phyloP scores from a whole-genome alignment of 306 rosid genomes.

The Rosa multiflora region DNA sequence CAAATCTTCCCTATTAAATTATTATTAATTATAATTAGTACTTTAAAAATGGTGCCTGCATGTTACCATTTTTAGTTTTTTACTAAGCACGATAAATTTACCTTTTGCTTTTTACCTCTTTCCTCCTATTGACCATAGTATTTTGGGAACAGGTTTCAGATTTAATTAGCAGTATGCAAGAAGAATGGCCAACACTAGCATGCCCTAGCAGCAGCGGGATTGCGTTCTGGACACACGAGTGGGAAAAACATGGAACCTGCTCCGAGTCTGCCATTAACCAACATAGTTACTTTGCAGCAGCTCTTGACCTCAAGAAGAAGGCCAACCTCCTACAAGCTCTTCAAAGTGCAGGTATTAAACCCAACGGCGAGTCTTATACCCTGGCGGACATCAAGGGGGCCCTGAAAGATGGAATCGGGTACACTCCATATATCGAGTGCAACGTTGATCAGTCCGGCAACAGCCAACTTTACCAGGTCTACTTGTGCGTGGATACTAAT shows the following conservation, averaged over 20 bases:
- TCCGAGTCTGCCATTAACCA: conserved; percentile 61
- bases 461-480: conserved; percentile 46
- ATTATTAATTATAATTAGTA: neutral
- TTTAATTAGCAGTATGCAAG: conserved; percentile 35
- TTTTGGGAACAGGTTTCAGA: conserved; percentile 33
- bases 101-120: neutral
- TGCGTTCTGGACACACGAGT: conserved; percentile 64
- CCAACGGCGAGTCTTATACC: conserved; percentile 41
- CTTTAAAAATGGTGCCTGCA: neutral
- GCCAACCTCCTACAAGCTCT: conserved; percentile 57
- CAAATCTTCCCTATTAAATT: neutral
- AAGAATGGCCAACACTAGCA: conserved; percentile 66
- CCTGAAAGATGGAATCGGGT: conserved; percentile 26
- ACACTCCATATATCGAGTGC: conserved; percentile 42
- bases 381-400: conserved; percentile 28
- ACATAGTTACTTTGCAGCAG: conserved; percentile 59
- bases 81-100: neutral
- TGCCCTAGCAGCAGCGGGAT: conserved; percentile 67
- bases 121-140: neutral
- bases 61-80: neutral
- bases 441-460: conserved; percentile 44
- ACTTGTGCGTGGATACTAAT: conserved; percentile 49
- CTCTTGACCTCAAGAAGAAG: conserved; percentile 46
- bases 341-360: conserved; percentile 42
- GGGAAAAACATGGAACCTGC: conserved; percentile 86